phyloP scores from a whole-genome alignment of 371 early-diverging fungal genomes.

The Apophysomyces sp. region DNA sequence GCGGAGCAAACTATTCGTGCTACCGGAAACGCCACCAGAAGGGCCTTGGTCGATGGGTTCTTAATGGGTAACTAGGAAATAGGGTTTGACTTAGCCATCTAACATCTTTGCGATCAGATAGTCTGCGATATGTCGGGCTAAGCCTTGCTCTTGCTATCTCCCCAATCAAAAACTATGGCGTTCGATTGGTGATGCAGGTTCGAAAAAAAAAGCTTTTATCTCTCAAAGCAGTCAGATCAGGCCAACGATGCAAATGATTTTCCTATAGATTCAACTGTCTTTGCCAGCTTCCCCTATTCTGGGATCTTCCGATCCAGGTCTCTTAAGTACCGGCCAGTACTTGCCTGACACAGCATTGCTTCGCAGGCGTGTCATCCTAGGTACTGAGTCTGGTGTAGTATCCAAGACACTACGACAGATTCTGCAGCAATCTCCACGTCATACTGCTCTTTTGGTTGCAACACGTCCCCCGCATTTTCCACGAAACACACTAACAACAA shows the following conservation, averaged over 20 bases:
- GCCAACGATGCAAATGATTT: not conserved
- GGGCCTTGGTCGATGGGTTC: not conserved
- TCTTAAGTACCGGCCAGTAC: not conserved
- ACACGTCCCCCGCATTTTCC: slow-evolving; percentile 1
- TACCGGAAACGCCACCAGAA: not conserved
- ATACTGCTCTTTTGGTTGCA: not conserved
- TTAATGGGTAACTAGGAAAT: not conserved
- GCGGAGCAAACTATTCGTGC: not conserved
- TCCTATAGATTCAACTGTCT: not conserved
- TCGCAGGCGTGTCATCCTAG: not conserved
- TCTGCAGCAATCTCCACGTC: not conserved
- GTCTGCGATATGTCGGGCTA: no score
- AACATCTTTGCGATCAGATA: not conserved
- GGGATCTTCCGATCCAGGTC: not conserved
- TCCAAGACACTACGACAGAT: not conserved
- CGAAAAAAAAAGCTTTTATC: no score
- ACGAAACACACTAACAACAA: not conserved
- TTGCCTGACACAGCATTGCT: not conserved
- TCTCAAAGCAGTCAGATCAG: no score
- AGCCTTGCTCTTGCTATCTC: not conserved
- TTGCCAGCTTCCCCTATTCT: not conserved
- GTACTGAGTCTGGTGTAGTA: not conserved
- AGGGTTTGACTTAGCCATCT: not conserved
- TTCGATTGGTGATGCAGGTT: not conserved
- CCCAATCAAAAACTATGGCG: not conserved